Evolutionary conservation across 148 eudicot species (phyloP).

Genomic region (Cornus kousa): DNA sequence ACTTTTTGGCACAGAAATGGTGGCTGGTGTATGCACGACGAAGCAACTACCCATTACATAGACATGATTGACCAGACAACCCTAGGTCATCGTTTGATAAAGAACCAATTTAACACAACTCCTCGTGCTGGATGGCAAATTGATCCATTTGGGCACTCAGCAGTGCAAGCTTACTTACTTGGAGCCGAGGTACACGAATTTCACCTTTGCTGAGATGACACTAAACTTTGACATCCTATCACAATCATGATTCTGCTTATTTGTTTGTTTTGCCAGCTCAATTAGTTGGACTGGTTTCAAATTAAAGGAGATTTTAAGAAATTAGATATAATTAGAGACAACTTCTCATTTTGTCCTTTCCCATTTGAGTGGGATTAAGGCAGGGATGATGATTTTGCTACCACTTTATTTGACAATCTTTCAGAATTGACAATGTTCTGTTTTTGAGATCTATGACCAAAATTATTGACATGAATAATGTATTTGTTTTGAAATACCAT

Average conservation of each 20-base stretch:
- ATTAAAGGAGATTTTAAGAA: too few relatives aligned
- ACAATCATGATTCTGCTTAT: constrained; percentile 3
- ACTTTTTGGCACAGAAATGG: constrained; percentile 58
- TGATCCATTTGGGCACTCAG: constrained; percentile 95
- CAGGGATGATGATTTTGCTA: not conserved
- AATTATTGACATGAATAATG: not conserved
- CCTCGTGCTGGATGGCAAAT: constrained; percentile 98
- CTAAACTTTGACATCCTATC: not conserved
- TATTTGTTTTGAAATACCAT: not conserved
- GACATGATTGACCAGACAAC: constrained; percentile 98
- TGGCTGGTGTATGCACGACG: constrained; percentile 98
- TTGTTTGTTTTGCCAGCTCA: not conserved
- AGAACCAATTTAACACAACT: constrained; percentile 59
- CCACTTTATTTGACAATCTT: not conserved
- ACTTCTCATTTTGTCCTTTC: too few relatives aligned
- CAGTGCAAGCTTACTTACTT: constrained; percentile 85
- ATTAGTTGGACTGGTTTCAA: not conserved
- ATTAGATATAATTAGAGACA: too few relatives aligned
- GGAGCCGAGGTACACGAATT: constrained; percentile 63
- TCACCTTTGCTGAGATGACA: not conserved
- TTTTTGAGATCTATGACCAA: not conserved
- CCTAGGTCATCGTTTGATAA: constrained; percentile 63
- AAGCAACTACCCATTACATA: constrained; percentile 74
- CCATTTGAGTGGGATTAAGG: too few relatives aligned
- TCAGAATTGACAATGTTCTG: not conserved